A percentile compares a stretch with the other conserved stretches of the same genome.
These are phyloP conservation scores for Polyporus tsugae DNA, from an alignment of 1,284 basidiomycete genomes.

Conservation along the genomic window DNA sequence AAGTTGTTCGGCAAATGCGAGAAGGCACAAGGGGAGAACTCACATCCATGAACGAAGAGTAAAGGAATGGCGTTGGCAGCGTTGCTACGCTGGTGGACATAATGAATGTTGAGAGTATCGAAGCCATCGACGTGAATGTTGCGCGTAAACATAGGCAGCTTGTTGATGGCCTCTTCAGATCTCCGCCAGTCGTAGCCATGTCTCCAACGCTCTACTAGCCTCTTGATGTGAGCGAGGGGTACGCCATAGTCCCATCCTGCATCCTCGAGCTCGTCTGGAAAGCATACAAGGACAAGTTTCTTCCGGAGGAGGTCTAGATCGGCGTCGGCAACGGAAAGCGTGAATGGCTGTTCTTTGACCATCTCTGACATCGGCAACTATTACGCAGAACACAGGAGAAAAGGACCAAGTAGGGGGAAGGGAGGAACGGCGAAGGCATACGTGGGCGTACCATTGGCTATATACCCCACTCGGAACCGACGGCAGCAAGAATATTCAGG, in stretches of 20 bases:
- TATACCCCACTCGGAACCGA: neutral
- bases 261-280: conserved; percentile 53
- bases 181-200: conserved; percentile 52
- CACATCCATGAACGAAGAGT: conserved; percentile 56
- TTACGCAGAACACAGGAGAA: too few species aligned
- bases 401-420: neutral
- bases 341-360: conserved; percentile 44
- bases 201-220: conserved; percentile 49
- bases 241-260: conserved; percentile 48
- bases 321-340: conserved; percentile 50
- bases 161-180: conserved; percentile 48
- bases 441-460: neutral
- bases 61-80: conserved; percentile 49
- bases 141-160: conserved; percentile 51
- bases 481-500: conserved; percentile 5
- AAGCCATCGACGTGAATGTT: conserved; percentile 47
- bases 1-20: neutral
- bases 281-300: conserved; percentile 48
- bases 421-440: neutral
- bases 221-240: conserved; percentile 49
- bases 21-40: conserved; percentile 27
- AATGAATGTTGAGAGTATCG: conserved; percentile 50
- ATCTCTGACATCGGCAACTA: conserved; percentile 1
- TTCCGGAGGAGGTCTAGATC: conserved; percentile 47
- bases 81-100: conserved; percentile 49